Evolutionary conservation across 352 stramenopile genomes (phyloP), one percentile per base, ranked within the genome.

Genomic region (Aphanomyces stellatus): DNA sequence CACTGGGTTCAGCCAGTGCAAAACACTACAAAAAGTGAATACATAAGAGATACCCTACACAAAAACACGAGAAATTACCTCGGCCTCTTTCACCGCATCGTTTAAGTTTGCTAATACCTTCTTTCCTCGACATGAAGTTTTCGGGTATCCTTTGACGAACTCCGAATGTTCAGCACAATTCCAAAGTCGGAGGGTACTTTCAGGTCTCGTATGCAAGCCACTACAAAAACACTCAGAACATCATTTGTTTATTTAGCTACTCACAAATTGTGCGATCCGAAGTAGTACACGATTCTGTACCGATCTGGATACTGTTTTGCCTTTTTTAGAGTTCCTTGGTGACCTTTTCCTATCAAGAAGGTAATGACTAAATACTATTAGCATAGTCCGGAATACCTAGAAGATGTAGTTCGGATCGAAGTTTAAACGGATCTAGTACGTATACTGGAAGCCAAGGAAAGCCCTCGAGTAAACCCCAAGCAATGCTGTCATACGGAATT

Each of bases 281-380:
- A 57, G 27, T 57, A 57, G 30, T 57, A 57, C 30, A 57, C 49
- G 25, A 57, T 57, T 17, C 49, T 15, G n/a, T 57, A 57, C 6
- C 49, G 49, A 30, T 57, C 49, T 33, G 49, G 49, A 34, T 37
- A 34, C 33, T 57, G 22, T n/a, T 35, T 3, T 1, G 49, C 49
- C 33, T 57, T 57, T 1, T 24, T 22, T 30, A 57, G 33, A 57
- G 19, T 57, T 13, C 19, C 49, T 19, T 30, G 19, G 19, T 57
- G 49, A 34, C 49, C 49, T 34, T n/a, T 57, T 37, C 49, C 49
- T 57, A 57, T n/a, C n/a, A n/a, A n/a, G n/a, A n/a, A 17, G 37
- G 17, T 43, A 43, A 17, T 8, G 8, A 8, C 37, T 17, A 43
- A 17, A 43, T 43, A 43, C 8, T 43, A 43, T 17, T 8, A 43